Base-by-base conservation (phyloP, 2,329 filamentous ascomycete genomes). In the Aurifilum marmelostoma region DNA sequence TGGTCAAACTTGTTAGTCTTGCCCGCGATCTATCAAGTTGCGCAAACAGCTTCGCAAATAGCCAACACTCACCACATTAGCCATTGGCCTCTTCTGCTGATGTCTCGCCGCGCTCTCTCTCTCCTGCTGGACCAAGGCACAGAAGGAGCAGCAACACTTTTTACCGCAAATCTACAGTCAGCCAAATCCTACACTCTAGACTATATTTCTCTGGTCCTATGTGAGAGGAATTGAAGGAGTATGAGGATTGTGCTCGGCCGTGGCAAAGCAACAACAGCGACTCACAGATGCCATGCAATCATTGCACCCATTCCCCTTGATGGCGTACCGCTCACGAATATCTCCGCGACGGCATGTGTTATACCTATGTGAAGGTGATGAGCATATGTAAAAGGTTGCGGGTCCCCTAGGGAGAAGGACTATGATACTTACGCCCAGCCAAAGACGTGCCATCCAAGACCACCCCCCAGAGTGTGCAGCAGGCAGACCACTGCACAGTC, bases 81-180 rank as follows among this genome's bases (percentile, higher is more conserved):
- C 21, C 32, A 43, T 64, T 1, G 21, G 62, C 29, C 52, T 12
- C 32, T 43, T 62, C 5, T 54, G 47, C 18, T 54, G 9, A 37
- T 37, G 39, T 56, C 63, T 50, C 24, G 66, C 37, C 50, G 29
- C 29, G 27, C 67, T 66, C 34, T 70, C 66, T 52, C 67, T 68
- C 63, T 70, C 69, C 59, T 70, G 69, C 29, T 70, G 69, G 21
- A 70, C 43, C 18, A 68, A 16, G 0, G 69, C 63, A 24, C 66
- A 70, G 32, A 67, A 68, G 41, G 58, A 50, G 54, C 69, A 70
- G 59, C 69, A 70, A 9, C 61, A 63, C 61, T 63, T 34, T 37
- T 4, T n/a, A n/a, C n/a, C 9, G 29, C 8, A 34, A 63, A 50
- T 29, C 9, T 6, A 39, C 34, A 43, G 41, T 63, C 41, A 63